Evolutionary conservation across 2,329 filamentous ascomycete genomes (phyloP).

Genomic region (Kalmusia sp.): DNA sequence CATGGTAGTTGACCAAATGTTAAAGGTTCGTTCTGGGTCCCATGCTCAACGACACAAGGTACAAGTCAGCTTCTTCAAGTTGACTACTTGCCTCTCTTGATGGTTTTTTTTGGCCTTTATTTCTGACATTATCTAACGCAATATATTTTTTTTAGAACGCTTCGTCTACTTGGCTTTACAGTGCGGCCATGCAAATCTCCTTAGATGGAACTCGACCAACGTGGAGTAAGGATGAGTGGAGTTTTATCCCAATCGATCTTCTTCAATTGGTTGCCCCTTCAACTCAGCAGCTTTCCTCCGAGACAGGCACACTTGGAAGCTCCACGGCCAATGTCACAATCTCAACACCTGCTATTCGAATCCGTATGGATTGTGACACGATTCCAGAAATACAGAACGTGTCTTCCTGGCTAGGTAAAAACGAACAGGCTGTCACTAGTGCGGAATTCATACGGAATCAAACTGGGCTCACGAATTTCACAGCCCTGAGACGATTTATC

Average conservation of each 20-base stretch:
- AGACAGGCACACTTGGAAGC: not conserved
- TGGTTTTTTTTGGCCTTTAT: no score
- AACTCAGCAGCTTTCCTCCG: not conserved
- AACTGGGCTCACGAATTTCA: not conserved
- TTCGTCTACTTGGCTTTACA: conserved; percentile 18
- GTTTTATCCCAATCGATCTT: conserved; percentile 18
- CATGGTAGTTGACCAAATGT: not conserved
- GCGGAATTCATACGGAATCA: not conserved
- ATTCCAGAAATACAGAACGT: conserved; percentile 11
- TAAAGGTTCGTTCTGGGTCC: not conserved
- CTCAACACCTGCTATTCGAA: conserved; percentile 14
- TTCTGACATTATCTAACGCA: no score
- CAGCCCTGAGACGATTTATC: not conserved
- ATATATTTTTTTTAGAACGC: no score
- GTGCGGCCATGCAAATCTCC: conserved; percentile 16
- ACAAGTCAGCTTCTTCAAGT: no score
- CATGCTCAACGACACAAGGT: not conserved
- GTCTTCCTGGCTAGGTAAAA: conserved; percentile 17
- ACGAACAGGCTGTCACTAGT: not conserved
- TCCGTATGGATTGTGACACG: conserved; percentile 14
- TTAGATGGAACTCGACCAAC: conserved; percentile 19
- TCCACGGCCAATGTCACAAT: conserved; percentile 17
- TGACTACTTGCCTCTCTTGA: no score
- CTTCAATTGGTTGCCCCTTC: not conserved
- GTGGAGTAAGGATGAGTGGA: conserved; percentile 25